These are phyloP conservation scores for Geoglossum glabrum DNA, from an alignment of 495 filamentous ascomycete species.

Conservation along the genomic window DNA sequence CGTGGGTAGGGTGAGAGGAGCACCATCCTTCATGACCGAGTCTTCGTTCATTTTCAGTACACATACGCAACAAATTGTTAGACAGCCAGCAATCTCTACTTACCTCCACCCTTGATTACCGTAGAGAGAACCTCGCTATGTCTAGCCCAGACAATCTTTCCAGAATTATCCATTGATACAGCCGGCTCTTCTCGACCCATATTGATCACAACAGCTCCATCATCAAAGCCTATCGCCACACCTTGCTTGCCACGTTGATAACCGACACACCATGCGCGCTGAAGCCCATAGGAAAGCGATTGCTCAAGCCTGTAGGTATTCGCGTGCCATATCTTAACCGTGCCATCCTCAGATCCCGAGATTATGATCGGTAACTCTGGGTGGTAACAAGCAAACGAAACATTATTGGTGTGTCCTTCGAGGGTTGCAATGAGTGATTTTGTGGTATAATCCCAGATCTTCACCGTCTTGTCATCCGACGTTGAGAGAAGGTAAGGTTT, in stretches of 20 bases:
- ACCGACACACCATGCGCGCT: conserved; percentile 91
- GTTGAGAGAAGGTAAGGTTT: conserved; percentile 96
- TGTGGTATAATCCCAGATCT: conserved; percentile 95
- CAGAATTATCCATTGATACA: conserved; percentile 87
- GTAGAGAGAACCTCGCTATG: conserved; percentile 88
- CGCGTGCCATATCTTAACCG: conserved; percentile 96
- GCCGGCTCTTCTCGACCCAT: conserved; percentile 95
- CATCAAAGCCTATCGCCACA: conserved; percentile 89
- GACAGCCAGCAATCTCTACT: conserved; percentile 7
- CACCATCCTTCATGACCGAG: conserved; percentile 64
- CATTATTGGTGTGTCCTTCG: conserved; percentile 94
- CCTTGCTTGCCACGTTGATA: conserved; percentile 89
- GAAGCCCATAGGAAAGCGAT: conserved; percentile 82
- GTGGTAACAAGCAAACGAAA: conserved; percentile 97
- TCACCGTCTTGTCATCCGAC: conserved; percentile 64
- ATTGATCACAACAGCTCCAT: conserved; percentile 92
- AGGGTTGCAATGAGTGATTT: conserved; percentile 92
- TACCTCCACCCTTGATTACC: conserved; percentile 75
- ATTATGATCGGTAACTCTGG: conserved; percentile 94
- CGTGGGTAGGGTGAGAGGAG: conserved; percentile 63
- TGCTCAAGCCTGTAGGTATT: conserved; percentile 93
- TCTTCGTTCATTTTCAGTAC: conserved; percentile 25
- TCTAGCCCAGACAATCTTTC: conserved; percentile 87
- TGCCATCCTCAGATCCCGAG: conserved; percentile 96
- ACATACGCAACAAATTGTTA: not conserved